phyloP scores from a whole-genome alignment of 139 green algal genomes.

The Pleodorina starrii region DNA sequence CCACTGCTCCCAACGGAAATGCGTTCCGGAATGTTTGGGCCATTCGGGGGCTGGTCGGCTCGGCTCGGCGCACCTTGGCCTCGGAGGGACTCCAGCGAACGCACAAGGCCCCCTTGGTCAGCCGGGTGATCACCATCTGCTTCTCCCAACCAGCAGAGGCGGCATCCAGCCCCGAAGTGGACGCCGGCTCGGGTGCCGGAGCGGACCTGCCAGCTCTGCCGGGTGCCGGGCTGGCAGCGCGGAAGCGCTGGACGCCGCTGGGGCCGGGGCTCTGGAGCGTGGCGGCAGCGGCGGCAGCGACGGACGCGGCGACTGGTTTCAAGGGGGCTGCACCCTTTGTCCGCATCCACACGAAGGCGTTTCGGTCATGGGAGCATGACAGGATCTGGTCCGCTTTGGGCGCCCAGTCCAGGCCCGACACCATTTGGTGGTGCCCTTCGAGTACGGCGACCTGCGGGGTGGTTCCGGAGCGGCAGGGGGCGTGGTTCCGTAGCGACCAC shows the following conservation, averaged over 20 bases:
- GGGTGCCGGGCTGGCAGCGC: background rate
- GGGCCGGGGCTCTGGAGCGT: background rate
- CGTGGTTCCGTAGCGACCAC: no score
- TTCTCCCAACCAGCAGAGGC: background rate
- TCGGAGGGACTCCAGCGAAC: constrained; percentile 41
- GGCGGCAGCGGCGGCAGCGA: background rate
- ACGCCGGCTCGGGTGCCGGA: background rate
- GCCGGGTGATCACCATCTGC: constrained; percentile 48
- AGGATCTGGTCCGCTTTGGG: background rate
- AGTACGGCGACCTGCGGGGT: constrained; percentile 6
- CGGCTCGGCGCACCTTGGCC: constrained; percentile 36
- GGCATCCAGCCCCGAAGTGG: background rate
- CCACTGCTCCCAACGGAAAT: no score
- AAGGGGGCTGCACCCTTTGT: background rate
- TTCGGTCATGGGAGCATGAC: constrained; percentile 41
- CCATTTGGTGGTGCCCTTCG: constrained; percentile 6
- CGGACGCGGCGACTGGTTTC: background rate
- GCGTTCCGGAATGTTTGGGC: no score
- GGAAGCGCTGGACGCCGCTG: background rate
- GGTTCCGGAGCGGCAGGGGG: no score
- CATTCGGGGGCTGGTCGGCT: no score
- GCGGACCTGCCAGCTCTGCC: no score
- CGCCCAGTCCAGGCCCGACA: constrained; percentile 33
- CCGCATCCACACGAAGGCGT: constrained; percentile 37
- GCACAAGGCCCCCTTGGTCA: constrained; percentile 42